Evolutionary conservation across 73 alveolate genomes (phyloP).

Genomic region (Tetrahymena thermophila): DNA sequence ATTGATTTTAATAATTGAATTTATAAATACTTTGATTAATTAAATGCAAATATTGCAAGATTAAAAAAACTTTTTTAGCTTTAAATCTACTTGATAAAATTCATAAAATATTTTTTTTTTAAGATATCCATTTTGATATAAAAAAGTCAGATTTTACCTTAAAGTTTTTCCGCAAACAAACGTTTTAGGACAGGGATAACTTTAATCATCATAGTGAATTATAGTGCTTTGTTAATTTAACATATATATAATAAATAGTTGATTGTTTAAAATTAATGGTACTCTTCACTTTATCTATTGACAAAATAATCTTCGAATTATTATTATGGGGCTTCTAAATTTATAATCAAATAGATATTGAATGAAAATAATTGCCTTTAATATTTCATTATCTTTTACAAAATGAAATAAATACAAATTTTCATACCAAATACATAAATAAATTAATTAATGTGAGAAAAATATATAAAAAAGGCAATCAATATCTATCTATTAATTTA

Average conservation of each 20-base stretch:
- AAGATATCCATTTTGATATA: background rate
- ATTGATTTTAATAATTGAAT: background rate
- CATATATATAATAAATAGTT: background rate
- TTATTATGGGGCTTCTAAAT: background rate
- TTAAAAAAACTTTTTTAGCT: too few relatives aligned
- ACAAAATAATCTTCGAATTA: background rate
- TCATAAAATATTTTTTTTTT: too few relatives aligned
- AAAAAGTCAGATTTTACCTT: background rate
- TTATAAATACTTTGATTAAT: too few relatives aligned
- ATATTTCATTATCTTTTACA: background rate
- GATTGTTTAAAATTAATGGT: background rate
- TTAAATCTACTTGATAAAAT: too few relatives aligned
- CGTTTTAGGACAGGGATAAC: constrained; percentile 2
- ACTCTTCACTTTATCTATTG: background rate
- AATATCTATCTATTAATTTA: background rate
- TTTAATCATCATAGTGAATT: background rate
- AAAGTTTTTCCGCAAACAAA: background rate
- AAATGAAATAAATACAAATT: background rate
- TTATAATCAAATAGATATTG: background rate
- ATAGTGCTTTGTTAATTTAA: background rate
- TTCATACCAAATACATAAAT: background rate
- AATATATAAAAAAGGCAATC: background rate
- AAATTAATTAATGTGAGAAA: too few relatives aligned
- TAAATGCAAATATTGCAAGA: background rate
- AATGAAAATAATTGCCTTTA: background rate